Conservation (phyloP, 176 grass and related monocot species). For the Leersia perrieri region DNA sequence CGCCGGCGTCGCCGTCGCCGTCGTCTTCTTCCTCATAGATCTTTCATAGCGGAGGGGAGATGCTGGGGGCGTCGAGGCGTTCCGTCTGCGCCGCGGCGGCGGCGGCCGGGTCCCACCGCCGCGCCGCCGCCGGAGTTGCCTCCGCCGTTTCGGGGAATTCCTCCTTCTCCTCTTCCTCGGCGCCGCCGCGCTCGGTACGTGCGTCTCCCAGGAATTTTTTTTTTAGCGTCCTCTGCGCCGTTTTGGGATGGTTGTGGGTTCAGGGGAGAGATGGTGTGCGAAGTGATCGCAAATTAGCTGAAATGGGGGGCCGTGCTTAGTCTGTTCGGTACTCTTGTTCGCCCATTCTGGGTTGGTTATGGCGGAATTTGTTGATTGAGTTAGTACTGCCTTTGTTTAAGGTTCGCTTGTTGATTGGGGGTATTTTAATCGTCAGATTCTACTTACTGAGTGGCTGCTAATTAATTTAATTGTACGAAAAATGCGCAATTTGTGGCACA, state of each 20-base stretch:
- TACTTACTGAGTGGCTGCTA: not conserved
- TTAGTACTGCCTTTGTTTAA: not conserved
- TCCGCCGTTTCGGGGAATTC: conserved; percentile 24
- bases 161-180: not conserved
- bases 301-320: not conserved
- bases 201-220: too few species aligned
- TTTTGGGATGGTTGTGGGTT: not conserved
- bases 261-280: not conserved
- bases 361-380: not conserved
- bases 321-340: not conserved
- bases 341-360: not conserved
- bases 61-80: conserved; percentile 84
- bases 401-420: not conserved
- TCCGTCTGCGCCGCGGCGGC: conserved; percentile 47
- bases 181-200: conserved; percentile 2
- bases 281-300: not conserved
- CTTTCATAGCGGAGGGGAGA: conserved; percentile 28
- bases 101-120: conserved; percentile 24
- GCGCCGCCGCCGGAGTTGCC: conserved; percentile 20
- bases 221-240: not conserved
- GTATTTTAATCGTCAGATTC: not conserved
- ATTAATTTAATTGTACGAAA: not conserved
- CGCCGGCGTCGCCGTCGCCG: not conserved
- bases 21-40: not conserved
- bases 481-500: not conserved